Evolutionary conservation across 2,329 filamentous ascomycete species (phyloP).

Genomic region (Claviceps sp.): DNA sequence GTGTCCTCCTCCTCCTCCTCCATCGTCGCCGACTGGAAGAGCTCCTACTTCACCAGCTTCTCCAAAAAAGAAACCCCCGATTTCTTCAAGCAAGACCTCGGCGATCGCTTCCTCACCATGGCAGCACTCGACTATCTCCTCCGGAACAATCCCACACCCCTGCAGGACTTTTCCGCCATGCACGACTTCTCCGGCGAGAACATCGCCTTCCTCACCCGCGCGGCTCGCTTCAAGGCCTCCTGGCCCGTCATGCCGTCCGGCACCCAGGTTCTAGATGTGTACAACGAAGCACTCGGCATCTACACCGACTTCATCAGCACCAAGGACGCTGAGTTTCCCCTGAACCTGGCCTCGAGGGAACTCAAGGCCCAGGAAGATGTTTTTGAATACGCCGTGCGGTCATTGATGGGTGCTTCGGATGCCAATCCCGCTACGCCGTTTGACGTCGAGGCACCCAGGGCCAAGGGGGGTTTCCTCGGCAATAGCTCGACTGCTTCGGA

Average conservation of each 20-base stretch:
- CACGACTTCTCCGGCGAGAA: constrained; percentile 59
- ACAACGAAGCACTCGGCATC: constrained; percentile 44
- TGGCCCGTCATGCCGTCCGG: constrained; percentile 5
- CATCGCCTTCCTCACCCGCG: constrained; percentile 47
- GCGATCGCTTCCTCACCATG: constrained; percentile 40
- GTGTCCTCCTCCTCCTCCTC: background rate
- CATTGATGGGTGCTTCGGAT: constrained; percentile 24
- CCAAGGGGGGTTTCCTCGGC: background rate
- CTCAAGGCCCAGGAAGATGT: constrained; percentile 35
- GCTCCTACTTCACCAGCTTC: background rate
- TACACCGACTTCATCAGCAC: constrained; percentile 47
- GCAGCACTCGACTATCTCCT: constrained; percentile 47
- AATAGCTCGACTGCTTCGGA: constrained; percentile 31
- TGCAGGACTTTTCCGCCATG: constrained; percentile 50
- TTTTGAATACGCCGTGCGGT: constrained; percentile 37
- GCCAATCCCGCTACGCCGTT: constrained; percentile 25
- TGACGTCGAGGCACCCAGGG: constrained; percentile 9
- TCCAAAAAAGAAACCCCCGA: constrained; percentile 5
- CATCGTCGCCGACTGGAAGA: constrained; percentile 7
- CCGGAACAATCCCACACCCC: constrained; percentile 39
- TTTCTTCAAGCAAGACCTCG: constrained; percentile 7
- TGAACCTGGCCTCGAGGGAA: constrained; percentile 46
- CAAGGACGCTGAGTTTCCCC: constrained; percentile 45
- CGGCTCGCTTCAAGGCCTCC: constrained; percentile 37
- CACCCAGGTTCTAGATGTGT: constrained; percentile 26